These are phyloP conservation scores for Microstegium vimineum DNA, from an alignment of 176 grass and related monocot species.

Conservation along the genomic window DNA sequence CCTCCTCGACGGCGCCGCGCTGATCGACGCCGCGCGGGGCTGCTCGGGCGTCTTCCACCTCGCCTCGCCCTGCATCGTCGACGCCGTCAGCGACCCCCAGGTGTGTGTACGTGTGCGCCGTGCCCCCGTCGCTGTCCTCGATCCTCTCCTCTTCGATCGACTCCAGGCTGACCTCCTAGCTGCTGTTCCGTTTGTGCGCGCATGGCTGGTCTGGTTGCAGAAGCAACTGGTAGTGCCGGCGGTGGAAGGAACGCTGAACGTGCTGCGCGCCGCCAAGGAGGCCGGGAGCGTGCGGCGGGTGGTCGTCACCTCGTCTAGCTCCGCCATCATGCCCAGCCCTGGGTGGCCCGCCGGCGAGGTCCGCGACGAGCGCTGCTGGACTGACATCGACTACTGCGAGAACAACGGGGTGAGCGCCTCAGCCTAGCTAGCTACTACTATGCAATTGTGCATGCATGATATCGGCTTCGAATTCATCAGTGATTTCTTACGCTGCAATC, in stretches of 20 bases:
- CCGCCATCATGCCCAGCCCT: slow-evolving; percentile 50
- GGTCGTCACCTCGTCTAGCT: slow-evolving; percentile 73
- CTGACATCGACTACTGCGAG: slow-evolving; percentile 74
- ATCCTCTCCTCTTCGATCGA: background rate
- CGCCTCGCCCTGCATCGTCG: too few species aligned
- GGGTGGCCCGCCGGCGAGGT: slow-evolving; percentile 63
- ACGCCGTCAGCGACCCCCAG: slow-evolving; percentile 15
- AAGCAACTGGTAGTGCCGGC: slow-evolving; percentile 69
- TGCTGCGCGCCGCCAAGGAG: slow-evolving; percentile 64
- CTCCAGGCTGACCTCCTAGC: background rate
- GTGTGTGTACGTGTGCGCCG: slow-evolving; percentile 24
- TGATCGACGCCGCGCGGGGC: too few species aligned
- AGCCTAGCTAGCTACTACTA: background rate
- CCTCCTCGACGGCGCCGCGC: too few species aligned
- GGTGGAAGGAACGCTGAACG: slow-evolving; percentile 75
- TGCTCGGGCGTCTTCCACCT: too few species aligned
- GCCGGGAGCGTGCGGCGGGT: slow-evolving; percentile 51
- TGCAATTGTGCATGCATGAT: too few species aligned
- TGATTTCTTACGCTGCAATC: too few species aligned
- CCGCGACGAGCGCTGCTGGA: slow-evolving; percentile 76
- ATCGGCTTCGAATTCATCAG: background rate
- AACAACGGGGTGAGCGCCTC: slow-evolving; percentile 61
- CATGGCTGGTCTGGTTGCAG: slow-evolving; percentile 28
- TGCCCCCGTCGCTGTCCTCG: too few species aligned
- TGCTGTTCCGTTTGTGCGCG: background rate